Evolutionary conservation across 2,329 filamentous ascomycete genomes (phyloP), one percentile per base, ranked within the genome.

Genomic region (Xylaria sp.): DNA sequence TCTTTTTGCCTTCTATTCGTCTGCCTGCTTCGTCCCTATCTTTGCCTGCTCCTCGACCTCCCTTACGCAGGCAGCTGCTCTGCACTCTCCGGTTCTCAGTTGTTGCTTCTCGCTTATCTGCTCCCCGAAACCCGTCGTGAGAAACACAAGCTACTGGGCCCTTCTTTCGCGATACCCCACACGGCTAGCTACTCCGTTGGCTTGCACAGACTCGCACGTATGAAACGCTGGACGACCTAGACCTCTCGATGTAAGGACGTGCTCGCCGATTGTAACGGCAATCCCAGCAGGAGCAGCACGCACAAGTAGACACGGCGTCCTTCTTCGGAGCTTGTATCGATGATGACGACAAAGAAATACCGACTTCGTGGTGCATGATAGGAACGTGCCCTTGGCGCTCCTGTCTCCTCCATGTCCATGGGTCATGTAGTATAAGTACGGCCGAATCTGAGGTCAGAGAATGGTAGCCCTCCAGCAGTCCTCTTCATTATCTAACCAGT

Each of bases 171-270:
- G 21, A 48, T 45, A 42, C 51, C 21, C 61, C 65, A 47, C 30
- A 55, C 62, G 42, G 63, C 47, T 55, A 19, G 17, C 27, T 63
- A 6, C 3, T 21, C 34, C 17, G 60, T 64, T 50, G 21, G 30
- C 60, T 59, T 42, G n/a, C 47, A 65, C 53, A 61, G 21, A 19
- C 65, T 42, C 47, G 17, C 9, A 34, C 50, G 17, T 30, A 61
- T 68, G 58, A 61, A 24, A 62, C 61, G 30, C 54, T 3, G 39
- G 30, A 36, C 14, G 21, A 60, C 30, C n/a, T 12, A 39, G 56
- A 9, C 32, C 47, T 12, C 51, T 19, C n/a, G 17, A 47, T 47
- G 30, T n/a, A 34, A 47, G 19, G 54, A 55, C 21, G 59, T 59
- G 21, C 34, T 51, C 34, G 21, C 48, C 48, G 36, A 59, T 55